Conservation (phyloP, 331 rosid species). For the Pyrus hybrid region DNA sequence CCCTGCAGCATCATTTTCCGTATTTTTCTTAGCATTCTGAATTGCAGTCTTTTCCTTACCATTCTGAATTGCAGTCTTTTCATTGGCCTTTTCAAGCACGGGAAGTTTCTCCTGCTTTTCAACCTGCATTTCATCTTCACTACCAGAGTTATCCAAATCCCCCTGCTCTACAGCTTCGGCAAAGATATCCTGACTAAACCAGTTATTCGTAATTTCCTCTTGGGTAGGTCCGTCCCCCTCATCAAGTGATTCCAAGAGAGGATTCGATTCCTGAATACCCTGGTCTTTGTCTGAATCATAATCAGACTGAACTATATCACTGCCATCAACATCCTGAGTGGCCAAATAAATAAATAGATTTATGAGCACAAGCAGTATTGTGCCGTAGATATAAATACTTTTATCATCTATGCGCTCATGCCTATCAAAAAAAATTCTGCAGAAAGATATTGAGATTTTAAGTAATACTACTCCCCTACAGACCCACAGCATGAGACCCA, state of each 20-base stretch:
- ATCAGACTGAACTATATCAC: constrained; percentile 35
- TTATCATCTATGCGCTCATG: background rate
- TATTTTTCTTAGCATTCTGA: background rate
- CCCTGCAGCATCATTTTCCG: background rate
- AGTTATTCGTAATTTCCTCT: constrained; percentile 64
- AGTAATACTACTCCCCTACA: background rate
- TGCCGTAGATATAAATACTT: background rate
- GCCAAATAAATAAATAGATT: constrained; percentile 7
- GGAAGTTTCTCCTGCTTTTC: constrained; percentile 16
- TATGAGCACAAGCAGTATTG: background rate
- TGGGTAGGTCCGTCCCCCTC: constrained; percentile 58
- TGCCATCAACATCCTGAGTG: constrained; percentile 55
- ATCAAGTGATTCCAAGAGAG: constrained; percentile 71
- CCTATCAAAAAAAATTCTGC: too few relatives aligned
- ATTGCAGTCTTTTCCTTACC: background rate
- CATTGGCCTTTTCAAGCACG: constrained; percentile 24
- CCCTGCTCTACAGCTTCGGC: constrained; percentile 76
- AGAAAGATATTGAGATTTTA: background rate
- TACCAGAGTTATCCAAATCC: constrained; percentile 40
- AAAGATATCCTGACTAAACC: constrained; percentile 89
- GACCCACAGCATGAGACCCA: background rate
- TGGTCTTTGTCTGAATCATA: constrained; percentile 70
- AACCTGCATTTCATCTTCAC: constrained; percentile 64
- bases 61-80: constrained; percentile 13
- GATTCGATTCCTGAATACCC: constrained; percentile 61